These are phyloP conservation scores for Puccinia polysora DNA, from an alignment of 1,284 basidiomycete genomes.

Conservation along the genomic window DNA sequence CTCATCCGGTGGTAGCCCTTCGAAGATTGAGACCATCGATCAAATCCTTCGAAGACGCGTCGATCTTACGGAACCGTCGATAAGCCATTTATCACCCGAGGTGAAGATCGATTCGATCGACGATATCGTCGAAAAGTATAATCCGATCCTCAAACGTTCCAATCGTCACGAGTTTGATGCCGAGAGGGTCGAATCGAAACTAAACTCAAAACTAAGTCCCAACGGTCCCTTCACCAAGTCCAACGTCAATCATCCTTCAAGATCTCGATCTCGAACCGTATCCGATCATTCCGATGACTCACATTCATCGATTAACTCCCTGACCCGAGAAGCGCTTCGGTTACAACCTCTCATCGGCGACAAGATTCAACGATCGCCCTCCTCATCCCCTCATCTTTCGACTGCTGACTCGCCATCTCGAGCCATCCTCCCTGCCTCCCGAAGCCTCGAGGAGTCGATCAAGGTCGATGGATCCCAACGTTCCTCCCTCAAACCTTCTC, in stretches of 20 bases:
- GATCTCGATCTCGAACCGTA: neutral
- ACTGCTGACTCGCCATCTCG: neutral
- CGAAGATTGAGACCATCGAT: constrained; percentile 11
- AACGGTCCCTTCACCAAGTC: neutral
- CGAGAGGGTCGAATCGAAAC: too few species aligned
- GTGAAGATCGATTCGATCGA: constrained; percentile 22
- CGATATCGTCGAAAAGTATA: constrained; percentile 15
- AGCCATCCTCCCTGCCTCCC: too few species aligned
- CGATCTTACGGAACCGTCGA: neutral
- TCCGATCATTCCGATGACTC: constrained; percentile 20
- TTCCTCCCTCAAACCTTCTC: neutral
- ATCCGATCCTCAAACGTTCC: constrained; percentile 9
- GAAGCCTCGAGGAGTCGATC: neutral
- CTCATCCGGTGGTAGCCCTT: too few species aligned
- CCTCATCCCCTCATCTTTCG: neutral
- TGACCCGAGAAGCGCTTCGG: constrained; percentile 9
- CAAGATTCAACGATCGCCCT: neutral
- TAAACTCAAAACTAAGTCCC: too few species aligned
- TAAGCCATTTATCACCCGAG: neutral
- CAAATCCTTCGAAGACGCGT: neutral
- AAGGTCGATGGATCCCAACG: neutral
- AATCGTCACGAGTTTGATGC: neutral
- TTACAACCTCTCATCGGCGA: constrained; percentile 1
- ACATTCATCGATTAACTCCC: constrained; percentile 22
- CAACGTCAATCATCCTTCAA: constrained; percentile 7